These are phyloP conservation scores for Flueggea neowawraea DNA, from an alignment of 441 rosid genomes.

Conservation along the genomic window DNA sequence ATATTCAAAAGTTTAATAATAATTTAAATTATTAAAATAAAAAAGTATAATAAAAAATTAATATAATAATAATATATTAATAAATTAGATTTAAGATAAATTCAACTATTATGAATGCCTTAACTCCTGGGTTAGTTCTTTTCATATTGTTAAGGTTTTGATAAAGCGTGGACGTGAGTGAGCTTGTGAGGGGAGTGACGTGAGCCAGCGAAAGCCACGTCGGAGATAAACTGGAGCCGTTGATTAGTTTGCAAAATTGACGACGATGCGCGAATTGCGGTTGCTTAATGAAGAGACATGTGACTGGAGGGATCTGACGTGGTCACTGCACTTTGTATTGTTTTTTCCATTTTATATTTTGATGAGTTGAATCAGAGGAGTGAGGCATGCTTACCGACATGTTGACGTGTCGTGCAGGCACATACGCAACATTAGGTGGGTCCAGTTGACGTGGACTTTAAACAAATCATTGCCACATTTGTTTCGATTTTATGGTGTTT, in stretches of 20 bases:
- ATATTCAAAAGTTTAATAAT: no score
- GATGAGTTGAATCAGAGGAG: constrained; percentile 6
- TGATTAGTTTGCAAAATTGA: constrained; percentile 16
- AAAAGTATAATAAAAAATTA: no score
- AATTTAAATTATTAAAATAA: no score
- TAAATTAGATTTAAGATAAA: no score
- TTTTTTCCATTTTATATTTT: background rate
- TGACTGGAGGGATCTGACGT: constrained; percentile 32
- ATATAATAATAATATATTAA: no score
- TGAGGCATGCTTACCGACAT: constrained; percentile 26
- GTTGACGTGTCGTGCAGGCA: constrained; percentile 36
- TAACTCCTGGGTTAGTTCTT: no score
- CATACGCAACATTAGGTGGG: constrained; percentile 24
- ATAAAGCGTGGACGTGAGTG: constrained; percentile 27
- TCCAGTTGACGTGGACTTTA: constrained; percentile 38
- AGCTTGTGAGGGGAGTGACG: constrained; percentile 31
- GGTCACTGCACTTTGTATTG: constrained; percentile 17
- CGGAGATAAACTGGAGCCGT: constrained; percentile 21
- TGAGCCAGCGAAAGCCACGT: constrained; percentile 31
- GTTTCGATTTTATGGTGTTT: background rate
- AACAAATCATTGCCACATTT: background rate
- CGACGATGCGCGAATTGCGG: constrained; percentile 37
- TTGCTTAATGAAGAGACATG: constrained; percentile 20
- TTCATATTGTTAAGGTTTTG: no score
- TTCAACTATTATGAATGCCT: no score